Conservation (phyloP, 306 rosid species). For the Corylus americana region DNA sequence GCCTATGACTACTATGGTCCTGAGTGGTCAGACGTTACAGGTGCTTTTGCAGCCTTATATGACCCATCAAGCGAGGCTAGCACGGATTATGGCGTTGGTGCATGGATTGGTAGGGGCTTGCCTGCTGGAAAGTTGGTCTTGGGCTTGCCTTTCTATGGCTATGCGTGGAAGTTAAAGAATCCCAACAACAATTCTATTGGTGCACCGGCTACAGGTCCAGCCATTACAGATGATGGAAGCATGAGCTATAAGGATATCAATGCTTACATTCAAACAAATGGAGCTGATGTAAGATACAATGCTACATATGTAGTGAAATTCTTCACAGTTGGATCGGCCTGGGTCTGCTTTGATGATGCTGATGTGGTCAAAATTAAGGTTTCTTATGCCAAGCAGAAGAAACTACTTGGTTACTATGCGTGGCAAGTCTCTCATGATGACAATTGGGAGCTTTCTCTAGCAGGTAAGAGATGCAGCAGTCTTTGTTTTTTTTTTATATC, state of each 20-base stretch:
- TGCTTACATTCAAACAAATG: constrained; percentile 4
- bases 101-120: constrained; percentile 28
- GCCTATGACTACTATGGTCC: constrained; percentile 25
- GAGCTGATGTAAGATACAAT: constrained; percentile 19
- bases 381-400: constrained; percentile 36
- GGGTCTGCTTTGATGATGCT: constrained; percentile 52
- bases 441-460: constrained; percentile 46
- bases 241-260: constrained; percentile 28
- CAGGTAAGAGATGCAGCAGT: constrained; percentile 28
- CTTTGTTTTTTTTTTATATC: background rate
- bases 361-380: constrained; percentile 38
- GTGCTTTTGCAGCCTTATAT: constrained; percentile 28
- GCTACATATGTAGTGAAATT: constrained; percentile 38
- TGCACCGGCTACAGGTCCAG: constrained; percentile 34
- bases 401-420: constrained; percentile 37
- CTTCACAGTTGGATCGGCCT: constrained; percentile 32
- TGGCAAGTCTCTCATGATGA: constrained; percentile 37
- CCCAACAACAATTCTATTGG: constrained; percentile 22
- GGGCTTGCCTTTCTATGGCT: constrained; percentile 40
- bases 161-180: constrained; percentile 32
- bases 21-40: constrained; percentile 2
- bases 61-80: constrained; percentile 18
- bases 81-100: constrained; percentile 23
- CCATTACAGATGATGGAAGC: background rate
- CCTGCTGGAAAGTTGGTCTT: constrained; percentile 31